A percentile compares a stretch with the other conserved stretches of the same genome.
phyloP scores from a whole-genome alignment of 306 rosid species.

The Dalbergia cultrata region DNA sequence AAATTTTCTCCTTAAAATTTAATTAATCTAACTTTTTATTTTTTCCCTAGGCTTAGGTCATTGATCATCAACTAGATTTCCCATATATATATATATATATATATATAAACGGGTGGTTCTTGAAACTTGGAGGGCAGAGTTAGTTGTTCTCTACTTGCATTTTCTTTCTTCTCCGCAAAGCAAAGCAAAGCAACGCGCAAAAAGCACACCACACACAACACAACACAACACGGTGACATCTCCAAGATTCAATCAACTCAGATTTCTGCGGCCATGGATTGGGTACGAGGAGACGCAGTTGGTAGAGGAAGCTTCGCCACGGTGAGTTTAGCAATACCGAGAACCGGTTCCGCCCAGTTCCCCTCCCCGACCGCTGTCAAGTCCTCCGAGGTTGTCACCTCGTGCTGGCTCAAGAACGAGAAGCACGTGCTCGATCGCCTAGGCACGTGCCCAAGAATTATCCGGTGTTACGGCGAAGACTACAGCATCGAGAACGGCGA shows the following conservation, averaged over 20 bases:
- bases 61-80: conserved; percentile 39
- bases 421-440: conserved; percentile 62
- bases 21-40: not conserved
- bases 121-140: conserved; percentile 4
- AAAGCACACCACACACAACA: not conserved
- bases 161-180: conserved; percentile 33
- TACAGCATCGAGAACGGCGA: conserved; percentile 63
- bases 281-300: conserved; percentile 78
- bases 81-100: conserved; percentile 27
- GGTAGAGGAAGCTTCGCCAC: conserved; percentile 91
- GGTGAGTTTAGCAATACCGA: conserved; percentile 58
- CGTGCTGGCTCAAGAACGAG: conserved; percentile 71
- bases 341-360: not conserved
- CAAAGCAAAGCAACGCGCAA: not conserved
- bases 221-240: not conserved
- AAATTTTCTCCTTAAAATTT: not conserved
- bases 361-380: conserved; percentile 71
- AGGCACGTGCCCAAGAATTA: conserved; percentile 61
- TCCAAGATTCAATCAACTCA: not conserved
- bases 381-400: conserved; percentile 52
- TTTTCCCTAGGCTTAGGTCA: conserved; percentile 11
- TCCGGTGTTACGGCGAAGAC: conserved; percentile 67
- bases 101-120: not conserved
- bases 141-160: not conserved
- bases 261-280: conserved; percentile 60